Conservation (phyloP, 1,284 basidiomycete species). For the Fomitopsis betulina region DNA sequence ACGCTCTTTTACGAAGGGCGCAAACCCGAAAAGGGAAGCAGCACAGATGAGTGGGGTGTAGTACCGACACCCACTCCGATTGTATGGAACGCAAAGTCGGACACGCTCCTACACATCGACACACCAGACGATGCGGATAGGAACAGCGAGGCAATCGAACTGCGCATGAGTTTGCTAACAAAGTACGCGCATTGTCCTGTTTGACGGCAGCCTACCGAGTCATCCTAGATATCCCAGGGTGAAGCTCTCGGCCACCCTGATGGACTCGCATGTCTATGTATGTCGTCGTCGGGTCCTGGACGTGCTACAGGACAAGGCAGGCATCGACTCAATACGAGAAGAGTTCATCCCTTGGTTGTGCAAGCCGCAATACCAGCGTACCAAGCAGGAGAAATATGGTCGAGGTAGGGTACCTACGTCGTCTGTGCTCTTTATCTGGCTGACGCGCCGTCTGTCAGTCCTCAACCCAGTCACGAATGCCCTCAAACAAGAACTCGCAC, state of each 20-base stretch:
- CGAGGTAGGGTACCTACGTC: slow-evolving; percentile 32
- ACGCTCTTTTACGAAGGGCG: slow-evolving; percentile 69
- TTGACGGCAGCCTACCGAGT: not conserved
- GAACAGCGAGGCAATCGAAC: slow-evolving; percentile 64
- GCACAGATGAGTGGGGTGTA: slow-evolving; percentile 63
- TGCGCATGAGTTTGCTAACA: slow-evolving; percentile 71
- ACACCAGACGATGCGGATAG: slow-evolving; percentile 62
- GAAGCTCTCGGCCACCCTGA: slow-evolving; percentile 64
- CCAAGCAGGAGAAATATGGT: slow-evolving; percentile 55
- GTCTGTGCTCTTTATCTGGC: not conserved
- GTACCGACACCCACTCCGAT: slow-evolving; percentile 43
- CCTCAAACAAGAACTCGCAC: slow-evolving; percentile 41
- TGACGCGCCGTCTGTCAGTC: slow-evolving; percentile 25
- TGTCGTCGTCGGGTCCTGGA: slow-evolving; percentile 77
- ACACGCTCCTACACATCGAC: slow-evolving; percentile 70
- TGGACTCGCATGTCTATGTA: slow-evolving; percentile 90
- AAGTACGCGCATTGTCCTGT: slow-evolving; percentile 34
- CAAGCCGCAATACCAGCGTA: slow-evolving; percentile 72
- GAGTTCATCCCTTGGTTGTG: slow-evolving; percentile 90
- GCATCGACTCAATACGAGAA: slow-evolving; percentile 77
- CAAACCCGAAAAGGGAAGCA: slow-evolving; percentile 48
- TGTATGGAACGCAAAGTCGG: slow-evolving; percentile 59
- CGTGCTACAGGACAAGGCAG: slow-evolving; percentile 59
- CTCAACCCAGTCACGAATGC: slow-evolving; percentile 36
- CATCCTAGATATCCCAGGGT: slow-evolving; percentile 65